Base-by-base conservation (phyloP, 2,329 filamentous ascomycete genomes). In the Exserohilum rostratum region DNA sequence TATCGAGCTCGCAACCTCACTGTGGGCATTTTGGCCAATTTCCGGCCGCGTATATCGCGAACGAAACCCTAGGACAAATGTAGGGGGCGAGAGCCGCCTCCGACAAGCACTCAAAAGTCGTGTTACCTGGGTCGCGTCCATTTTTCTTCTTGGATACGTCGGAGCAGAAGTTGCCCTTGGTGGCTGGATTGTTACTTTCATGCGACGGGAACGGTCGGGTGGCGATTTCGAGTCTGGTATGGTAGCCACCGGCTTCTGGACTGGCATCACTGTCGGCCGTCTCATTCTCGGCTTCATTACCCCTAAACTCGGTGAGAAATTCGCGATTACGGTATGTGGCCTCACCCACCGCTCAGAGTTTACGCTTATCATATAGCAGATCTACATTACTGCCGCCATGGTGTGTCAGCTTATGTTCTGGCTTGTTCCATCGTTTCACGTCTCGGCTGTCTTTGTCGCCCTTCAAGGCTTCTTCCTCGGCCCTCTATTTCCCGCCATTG, bases 171-270 rank as follows among this genome's bases (percentile, higher is more conserved):
- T 90, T 50, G 85, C 84, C 0, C 76, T 91, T 5, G 87, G 87
- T 22, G 90, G 90, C 13, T 93, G 90, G 90, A 87, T 95, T 60
- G 87, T 90, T 12, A 87, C 86, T 0, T 96, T 95, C 70, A 95
- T 96, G 89, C 85, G 91, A 18, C 79, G 82, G 4, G 86, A 91
- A 30, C 85, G 91, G 18, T 75, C 86, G 33, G 89, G 87, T 3
- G 81, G 80, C 18, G 78, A 84, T 0, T 93, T 93, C 66, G 81
- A 85, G 10, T 37, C 34, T 20, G 91, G 91, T 3, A 85, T 95
- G 77, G 86, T 85, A 0, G 87, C 87, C 0, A 93, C 90, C 0
- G 87, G 90, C 0, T 96, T 93, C 76, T 96, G 91, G 91, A 82
- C 91, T 35, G 91, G 91, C 0, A 81, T 96, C 58, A 92, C 90